Evolutionary conservation across 2,329 filamentous ascomycete genomes (phyloP).

Genomic region (Alternaria sp.): DNA sequence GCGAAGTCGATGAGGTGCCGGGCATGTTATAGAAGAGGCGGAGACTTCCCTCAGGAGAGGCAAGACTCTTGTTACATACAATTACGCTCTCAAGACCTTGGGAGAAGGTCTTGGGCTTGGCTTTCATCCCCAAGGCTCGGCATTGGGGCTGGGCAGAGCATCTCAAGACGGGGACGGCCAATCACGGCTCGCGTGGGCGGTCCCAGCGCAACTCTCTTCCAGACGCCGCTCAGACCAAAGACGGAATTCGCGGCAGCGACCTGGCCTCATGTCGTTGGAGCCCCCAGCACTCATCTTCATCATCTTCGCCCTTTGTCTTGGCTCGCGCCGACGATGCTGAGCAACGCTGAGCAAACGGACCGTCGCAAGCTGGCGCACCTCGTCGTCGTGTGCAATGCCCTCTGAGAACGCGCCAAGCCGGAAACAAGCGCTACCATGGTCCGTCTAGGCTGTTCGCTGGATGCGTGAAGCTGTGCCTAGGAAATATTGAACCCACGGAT

Average conservation of each 20-base stretch:
- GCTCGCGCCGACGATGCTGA: constrained; percentile 15
- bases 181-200: constrained; percentile 21
- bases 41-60: constrained; percentile 42
- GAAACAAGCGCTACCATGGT: constrained; percentile 16
- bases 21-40: constrained; percentile 45
- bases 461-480: constrained; percentile 8
- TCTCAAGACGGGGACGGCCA: constrained; percentile 23
- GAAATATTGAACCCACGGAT: constrained; percentile 8
- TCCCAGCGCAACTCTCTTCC: constrained; percentile 8
- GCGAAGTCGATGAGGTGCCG: constrained; percentile 28
- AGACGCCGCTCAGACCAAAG: constrained; percentile 29
- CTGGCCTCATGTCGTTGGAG: constrained; percentile 5
- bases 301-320: constrained; percentile 7
- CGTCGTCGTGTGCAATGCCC: neutral
- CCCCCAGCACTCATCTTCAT: constrained; percentile 2
- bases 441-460: constrained; percentile 27
- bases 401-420: constrained; percentile 3
- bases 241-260: constrained; percentile 36
- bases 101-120: constrained; percentile 41
- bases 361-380: neutral
- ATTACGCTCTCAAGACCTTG: constrained; percentile 41
- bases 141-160: constrained; percentile 26
- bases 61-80: constrained; percentile 43
- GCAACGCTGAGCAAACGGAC: constrained; percentile 9
- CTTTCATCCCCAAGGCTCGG: constrained; percentile 37